A percentile compares a stretch with the other conserved stretches of the same genome.
phyloP scores from a whole-genome alignment of 1,284 basidiomycete species.

The Amylostereum areolatum region DNA sequence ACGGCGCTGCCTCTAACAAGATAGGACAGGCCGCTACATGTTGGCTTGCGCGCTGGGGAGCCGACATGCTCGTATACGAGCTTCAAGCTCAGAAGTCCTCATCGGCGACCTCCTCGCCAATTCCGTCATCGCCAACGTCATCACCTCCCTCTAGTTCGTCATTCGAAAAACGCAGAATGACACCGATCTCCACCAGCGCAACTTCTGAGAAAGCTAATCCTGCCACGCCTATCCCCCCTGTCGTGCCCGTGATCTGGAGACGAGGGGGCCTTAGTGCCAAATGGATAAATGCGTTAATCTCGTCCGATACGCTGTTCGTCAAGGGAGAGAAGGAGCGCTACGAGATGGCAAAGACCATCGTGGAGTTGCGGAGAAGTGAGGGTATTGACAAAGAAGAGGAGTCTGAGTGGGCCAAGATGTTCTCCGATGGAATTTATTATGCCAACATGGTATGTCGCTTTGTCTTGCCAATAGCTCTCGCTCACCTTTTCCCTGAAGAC shows the following conservation, averaged over 20 bases:
- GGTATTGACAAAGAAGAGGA: slow-evolving; percentile 55
- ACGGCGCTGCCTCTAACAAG: slow-evolving; percentile 82
- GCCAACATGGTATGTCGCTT: slow-evolving; percentile 71
- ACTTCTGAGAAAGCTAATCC: background rate
- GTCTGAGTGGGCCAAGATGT: slow-evolving; percentile 63
- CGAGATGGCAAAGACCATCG: slow-evolving; percentile 67
- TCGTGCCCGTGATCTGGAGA: slow-evolving; percentile 55
- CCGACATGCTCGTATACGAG: slow-evolving; percentile 72
- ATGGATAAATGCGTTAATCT: slow-evolving; percentile 74
- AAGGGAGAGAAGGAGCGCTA: slow-evolving; percentile 78
- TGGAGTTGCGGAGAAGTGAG: slow-evolving; percentile 62
- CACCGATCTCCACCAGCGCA: too few species aligned
- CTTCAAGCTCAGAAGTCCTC: slow-evolving; percentile 25
- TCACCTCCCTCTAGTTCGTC: background rate
- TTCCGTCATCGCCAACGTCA: background rate
- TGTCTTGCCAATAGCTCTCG: slow-evolving; percentile 3
- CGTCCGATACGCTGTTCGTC: slow-evolving; percentile 79
- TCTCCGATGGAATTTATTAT: slow-evolving; percentile 81
- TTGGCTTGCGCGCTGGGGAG: slow-evolving; percentile 86
- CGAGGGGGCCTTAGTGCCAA: slow-evolving; percentile 62
- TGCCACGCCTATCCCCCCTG: slow-evolving; percentile 2
- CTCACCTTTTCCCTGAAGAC: slow-evolving; percentile 34
- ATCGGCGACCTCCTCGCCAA: background rate
- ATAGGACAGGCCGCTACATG: slow-evolving; percentile 87
- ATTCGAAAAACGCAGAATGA: too few species aligned